Percentiles rank a stretch among this genome's conserved stretches.
These are phyloP conservation scores for Exophiala calicioides DNA, from an alignment of 2,329 filamentous ascomycete species.

Conservation along the genomic window DNA sequence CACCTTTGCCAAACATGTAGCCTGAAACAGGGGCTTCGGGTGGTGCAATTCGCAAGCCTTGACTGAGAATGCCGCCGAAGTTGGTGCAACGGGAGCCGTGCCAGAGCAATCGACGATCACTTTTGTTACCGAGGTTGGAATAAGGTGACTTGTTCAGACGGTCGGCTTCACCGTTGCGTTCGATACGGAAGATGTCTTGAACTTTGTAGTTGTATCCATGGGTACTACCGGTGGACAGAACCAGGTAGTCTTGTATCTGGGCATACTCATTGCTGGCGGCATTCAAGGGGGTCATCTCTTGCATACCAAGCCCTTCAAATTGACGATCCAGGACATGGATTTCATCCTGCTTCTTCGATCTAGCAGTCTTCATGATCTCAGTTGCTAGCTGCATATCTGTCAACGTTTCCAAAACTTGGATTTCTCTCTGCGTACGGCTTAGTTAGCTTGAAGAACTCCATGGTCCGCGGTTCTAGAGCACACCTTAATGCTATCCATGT, in stretches of 20 bases:
- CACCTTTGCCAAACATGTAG: conserved; percentile 89
- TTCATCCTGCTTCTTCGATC: conserved; percentile 49
- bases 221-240: conserved; percentile 65
- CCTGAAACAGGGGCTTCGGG: conserved; percentile 72
- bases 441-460: no score
- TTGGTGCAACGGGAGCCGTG: conserved; percentile 83
- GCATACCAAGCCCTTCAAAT: conserved; percentile 68
- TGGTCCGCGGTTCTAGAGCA: no score
- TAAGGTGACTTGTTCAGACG: conserved; percentile 64
- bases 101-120: conserved; percentile 76
- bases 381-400: conserved; percentile 83
- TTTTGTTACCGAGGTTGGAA: conserved; percentile 52
- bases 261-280: conserved; percentile 62
- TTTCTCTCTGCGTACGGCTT: conserved; percentile 21
- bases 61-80: conserved; percentile 81
- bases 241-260: conserved; percentile 67
- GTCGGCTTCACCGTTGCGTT: conserved; percentile 69
- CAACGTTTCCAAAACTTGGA: conserved; percentile 60
- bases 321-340: conserved; percentile 71
- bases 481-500: conserved; percentile 28
- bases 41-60: conserved; percentile 87
- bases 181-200: conserved; percentile 78
- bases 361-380: conserved; percentile 71
- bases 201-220: conserved; percentile 59
- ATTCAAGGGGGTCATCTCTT: conserved; percentile 74